A percentile compares a stretch with the other conserved stretches of the same genome.
Evolutionary conservation across 768 basidiomycete genomes (phyloP).

Genomic region (Boletus sensibilis): DNA sequence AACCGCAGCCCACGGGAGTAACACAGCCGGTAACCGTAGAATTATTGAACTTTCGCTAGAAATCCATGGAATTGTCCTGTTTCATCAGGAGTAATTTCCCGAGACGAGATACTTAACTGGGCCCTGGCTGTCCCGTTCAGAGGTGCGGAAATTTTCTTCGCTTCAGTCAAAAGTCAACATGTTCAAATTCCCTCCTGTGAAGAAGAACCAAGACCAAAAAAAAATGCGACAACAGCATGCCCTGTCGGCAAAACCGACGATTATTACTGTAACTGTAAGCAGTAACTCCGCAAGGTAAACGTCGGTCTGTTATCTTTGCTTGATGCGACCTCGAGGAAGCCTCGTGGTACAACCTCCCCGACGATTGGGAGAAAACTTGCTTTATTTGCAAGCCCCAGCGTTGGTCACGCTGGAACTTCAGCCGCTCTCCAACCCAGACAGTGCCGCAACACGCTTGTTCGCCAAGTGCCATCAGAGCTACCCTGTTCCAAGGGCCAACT

Average conservation of each 20-base stretch:
- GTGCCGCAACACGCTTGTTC: conserved; percentile 3
- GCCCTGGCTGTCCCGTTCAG: neutral
- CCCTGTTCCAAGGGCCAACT: neutral
- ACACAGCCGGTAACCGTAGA: conserved; percentile 8
- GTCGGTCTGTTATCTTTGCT: conserved; percentile 12
- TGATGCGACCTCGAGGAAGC: conserved; percentile 21
- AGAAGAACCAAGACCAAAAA: conserved; percentile 9
- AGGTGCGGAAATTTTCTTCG: conserved; percentile 2
- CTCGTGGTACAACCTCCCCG: conserved; percentile 20
- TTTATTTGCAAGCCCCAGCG: conserved; percentile 5
- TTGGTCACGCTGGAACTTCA: neutral
- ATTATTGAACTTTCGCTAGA: neutral
- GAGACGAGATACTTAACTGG: neutral
- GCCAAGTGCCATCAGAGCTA: neutral
- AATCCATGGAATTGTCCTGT: conserved; percentile 4
- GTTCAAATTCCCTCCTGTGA: conserved; percentile 3
- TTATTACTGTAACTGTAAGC: conserved; percentile 2
- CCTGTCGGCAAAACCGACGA: conserved; percentile 16
- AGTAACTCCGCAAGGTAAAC: conserved; percentile 9
- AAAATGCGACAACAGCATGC: conserved; percentile 21
- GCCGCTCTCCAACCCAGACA: neutral
- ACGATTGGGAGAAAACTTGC: conserved; percentile 14
- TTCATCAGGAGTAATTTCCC: conserved; percentile 2
- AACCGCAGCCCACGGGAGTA: conserved; percentile 5
- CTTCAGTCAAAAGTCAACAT: conserved; percentile 4